Conservation (phyloP, 495 filamentous ascomycete genomes). For the Penicillium lividum region DNA sequence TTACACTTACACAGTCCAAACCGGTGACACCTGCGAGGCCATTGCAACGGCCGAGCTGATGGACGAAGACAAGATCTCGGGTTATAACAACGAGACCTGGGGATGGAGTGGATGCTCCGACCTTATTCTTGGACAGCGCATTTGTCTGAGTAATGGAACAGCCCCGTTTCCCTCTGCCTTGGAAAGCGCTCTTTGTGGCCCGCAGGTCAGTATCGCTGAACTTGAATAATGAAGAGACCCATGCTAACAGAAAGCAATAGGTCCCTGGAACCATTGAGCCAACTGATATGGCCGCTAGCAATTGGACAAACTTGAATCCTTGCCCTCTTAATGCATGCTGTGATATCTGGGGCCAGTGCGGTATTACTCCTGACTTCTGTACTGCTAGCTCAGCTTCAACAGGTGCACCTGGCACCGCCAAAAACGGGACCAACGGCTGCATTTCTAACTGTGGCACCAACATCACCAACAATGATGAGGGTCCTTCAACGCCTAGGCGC, state of each 20-base stretch:
- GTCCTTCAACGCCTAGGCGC: not conserved
- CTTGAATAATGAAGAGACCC: too few relatives aligned
- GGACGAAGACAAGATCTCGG: not conserved
- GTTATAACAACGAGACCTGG: constrained; percentile 1
- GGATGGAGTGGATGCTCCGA: constrained; percentile 2
- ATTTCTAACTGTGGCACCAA: constrained; percentile 47
- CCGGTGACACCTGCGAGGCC: not conserved
- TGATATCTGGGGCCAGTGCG: constrained; percentile 26
- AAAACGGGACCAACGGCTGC: constrained; percentile 37
- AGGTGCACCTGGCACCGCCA: constrained; percentile 38
- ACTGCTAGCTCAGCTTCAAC: constrained; percentile 15
- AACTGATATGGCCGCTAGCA: too few relatives aligned
- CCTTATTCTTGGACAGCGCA: not conserved
- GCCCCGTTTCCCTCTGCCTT: not conserved
- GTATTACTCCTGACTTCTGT: constrained; percentile 16
- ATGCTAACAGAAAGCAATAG: too few relatives aligned
- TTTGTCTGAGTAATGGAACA: constrained; percentile 7
- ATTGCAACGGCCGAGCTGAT: not conserved
- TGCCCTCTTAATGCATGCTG: constrained; percentile 35
- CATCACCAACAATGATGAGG: constrained; percentile 25
- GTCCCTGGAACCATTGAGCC: too few relatives aligned
- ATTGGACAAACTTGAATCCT: constrained; percentile 3
- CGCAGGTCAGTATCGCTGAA: not conserved
- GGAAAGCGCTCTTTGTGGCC: not conserved
- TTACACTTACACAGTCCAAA: not conserved